Evolutionary conservation across 2,329 filamentous ascomycete genomes (phyloP).

Genomic region (Amauroascus verrucosus): DNA sequence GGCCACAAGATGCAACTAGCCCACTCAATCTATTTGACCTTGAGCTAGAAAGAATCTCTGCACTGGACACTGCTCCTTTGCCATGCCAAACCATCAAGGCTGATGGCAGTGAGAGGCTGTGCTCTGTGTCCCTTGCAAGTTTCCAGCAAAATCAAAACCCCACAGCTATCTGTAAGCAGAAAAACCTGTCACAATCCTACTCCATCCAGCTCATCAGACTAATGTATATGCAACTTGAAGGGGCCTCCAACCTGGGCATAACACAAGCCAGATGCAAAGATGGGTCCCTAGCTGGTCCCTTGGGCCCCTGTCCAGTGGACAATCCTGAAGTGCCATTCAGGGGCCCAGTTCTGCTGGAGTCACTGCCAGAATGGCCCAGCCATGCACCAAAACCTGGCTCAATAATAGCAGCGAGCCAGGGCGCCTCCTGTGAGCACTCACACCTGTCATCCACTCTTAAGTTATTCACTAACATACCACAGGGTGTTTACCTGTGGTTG

Average conservation of each 20-base stretch:
- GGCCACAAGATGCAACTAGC: background rate
- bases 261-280: background rate
- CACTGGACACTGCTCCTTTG: background rate
- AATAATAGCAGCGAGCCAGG: background rate
- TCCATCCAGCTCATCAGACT: background rate
- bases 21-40: background rate
- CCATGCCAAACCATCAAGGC: background rate
- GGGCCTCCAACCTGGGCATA: background rate
- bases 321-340: background rate
- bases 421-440: background rate
- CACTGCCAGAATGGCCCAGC: background rate
- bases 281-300: background rate
- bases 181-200: background rate
- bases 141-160: background rate
- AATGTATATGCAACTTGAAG: background rate
- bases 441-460: background rate
- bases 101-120: background rate
- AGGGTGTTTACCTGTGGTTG: background rate
- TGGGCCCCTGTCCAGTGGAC: background rate
- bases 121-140: background rate
- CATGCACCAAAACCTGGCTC: background rate
- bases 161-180: background rate
- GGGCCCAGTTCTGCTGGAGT: background rate
- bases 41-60: background rate
- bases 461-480: background rate